A percentile compares a stretch with the other conserved stretches of the same genome.
phyloP scores from a whole-genome alignment of 108 stramenopile genomes.

The Thalassiosira profunda region DNA sequence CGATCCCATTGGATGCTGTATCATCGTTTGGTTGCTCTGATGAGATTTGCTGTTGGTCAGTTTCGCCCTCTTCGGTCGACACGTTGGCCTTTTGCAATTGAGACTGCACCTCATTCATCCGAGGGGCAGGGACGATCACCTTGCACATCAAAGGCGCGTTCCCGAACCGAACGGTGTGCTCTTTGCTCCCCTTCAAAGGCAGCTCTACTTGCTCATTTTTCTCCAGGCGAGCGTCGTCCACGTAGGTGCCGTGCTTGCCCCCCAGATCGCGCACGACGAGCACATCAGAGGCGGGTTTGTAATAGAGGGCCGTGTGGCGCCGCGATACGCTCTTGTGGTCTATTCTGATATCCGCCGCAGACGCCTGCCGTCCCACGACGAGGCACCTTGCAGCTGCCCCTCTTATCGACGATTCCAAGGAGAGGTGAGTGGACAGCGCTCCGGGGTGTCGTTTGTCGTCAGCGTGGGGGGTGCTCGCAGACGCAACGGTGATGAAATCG shows the following conservation, averaged over 20 bases:
- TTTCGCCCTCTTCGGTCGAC: background rate
- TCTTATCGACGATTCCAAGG: conserved; percentile 26
- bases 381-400: conserved; percentile 28
- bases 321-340: conserved; percentile 73
- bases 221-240: conserved; percentile 43
- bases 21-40: background rate
- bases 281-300: conserved; percentile 3
- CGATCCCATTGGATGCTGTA: background rate
- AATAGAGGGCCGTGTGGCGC: conserved; percentile 65
- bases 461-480: background rate
- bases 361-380: conserved; percentile 65
- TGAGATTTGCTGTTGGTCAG: background rate
- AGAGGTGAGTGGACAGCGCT: conserved; percentile 3
- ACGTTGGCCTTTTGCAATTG: background rate
- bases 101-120: background rate
- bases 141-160: conserved; percentile 39
- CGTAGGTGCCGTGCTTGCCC: conserved; percentile 68
- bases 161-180: conserved; percentile 33
- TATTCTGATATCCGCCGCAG: conserved; percentile 63
- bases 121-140: background rate
- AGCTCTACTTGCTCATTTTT: conserved; percentile 43
- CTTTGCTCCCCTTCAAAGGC: conserved; percentile 8
- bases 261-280: conserved; percentile 67
- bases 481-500: conserved; percentile 15
- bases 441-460: background rate